Evolutionary conservation across 164 flowering plant genomes (phyloP).

Genomic region (Berberis vulgaris): DNA sequence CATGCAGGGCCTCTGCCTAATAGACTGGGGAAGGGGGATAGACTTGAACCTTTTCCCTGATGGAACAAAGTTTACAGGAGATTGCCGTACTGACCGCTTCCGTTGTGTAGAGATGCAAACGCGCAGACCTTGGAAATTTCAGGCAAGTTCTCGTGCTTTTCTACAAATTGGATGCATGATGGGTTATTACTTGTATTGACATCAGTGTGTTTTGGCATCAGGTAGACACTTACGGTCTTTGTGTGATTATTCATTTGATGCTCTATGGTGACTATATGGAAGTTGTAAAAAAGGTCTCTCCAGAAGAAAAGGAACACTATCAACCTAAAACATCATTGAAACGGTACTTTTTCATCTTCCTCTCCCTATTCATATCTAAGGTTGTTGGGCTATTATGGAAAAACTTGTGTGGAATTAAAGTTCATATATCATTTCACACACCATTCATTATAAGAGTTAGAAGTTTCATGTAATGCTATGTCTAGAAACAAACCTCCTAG

Average conservation of each 20-base stretch:
- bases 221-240: constrained; percentile 90
- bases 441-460: too few relatives aligned
- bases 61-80: constrained; percentile 53
- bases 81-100: constrained; percentile 85
- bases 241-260: constrained; percentile 85
- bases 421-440: not conserved
- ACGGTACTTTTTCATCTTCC: constrained; percentile 32
- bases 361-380: not conserved
- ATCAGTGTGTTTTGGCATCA: constrained; percentile 16
- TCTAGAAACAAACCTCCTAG: too few relatives aligned
- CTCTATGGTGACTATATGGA: constrained; percentile 71
- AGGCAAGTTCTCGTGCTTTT: constrained; percentile 33
- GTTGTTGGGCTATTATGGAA: too few relatives aligned
- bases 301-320: constrained; percentile 48
- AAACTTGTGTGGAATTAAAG: not conserved
- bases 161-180: not conserved
- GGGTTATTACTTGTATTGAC: not conserved
- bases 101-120: constrained; percentile 88
- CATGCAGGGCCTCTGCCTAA: constrained; percentile 92
- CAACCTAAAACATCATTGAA: constrained; percentile 55
- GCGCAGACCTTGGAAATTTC: constrained; percentile 76
- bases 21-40: constrained; percentile 97
- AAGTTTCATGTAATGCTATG: too few relatives aligned
- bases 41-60: constrained; percentile 69
- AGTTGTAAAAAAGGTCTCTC: constrained; percentile 39